Evolutionary conservation across 2,329 filamentous ascomycete species (phyloP).

Genomic region (Penicillium sp.): DNA sequence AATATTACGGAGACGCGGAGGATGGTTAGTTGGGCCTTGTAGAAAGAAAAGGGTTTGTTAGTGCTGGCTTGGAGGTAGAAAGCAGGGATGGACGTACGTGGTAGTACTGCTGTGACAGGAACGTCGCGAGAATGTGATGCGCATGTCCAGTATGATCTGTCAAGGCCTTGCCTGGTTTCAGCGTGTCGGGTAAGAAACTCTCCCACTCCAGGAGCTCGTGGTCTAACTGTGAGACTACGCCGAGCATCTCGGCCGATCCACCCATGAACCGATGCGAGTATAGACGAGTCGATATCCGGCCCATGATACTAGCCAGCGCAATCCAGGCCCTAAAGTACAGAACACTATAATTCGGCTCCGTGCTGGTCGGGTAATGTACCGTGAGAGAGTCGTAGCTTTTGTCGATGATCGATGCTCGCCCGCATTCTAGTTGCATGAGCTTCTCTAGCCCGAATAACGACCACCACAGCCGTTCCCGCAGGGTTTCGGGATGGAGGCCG

Average conservation of each 20-base stretch:
- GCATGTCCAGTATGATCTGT: not conserved
- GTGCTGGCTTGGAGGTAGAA: not conserved
- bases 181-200: not conserved
- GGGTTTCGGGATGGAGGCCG: not conserved
- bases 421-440: constrained; percentile 1
- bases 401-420: not conserved
- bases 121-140: not conserved
- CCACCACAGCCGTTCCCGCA: not conserved
- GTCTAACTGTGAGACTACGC: constrained; percentile 1
- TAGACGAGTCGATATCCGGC: constrained; percentile 4
- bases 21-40: constrained; percentile 7
- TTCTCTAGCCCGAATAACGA: not conserved
- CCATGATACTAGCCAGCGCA: constrained; percentile 3
- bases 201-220: not conserved
- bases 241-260: constrained; percentile 7
- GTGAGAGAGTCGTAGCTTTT: not conserved
- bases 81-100: not conserved
- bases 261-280: constrained; percentile 7
- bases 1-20: constrained; percentile 5
- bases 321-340: constrained; percentile 2
- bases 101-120: not conserved
- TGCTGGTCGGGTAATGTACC: not conserved
- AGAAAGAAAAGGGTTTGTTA: too few relatives aligned
- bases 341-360: not conserved
- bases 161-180: not conserved